Evolutionary conservation across 129 eudicot species (phyloP).

Genomic region (Smallanthus sonchifolius): DNA sequence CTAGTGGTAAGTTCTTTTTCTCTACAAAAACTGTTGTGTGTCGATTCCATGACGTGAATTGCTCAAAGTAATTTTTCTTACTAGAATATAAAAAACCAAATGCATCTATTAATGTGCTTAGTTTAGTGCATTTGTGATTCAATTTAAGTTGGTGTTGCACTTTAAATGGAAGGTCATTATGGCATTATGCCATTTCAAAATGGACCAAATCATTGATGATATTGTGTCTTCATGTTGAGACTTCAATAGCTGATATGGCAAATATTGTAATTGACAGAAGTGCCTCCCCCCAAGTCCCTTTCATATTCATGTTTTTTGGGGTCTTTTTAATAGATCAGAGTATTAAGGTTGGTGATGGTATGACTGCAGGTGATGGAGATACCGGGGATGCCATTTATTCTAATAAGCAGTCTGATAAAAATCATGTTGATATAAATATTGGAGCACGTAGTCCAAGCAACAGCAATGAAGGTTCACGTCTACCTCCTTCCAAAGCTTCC

Average conservation of each 20-base stretch:
- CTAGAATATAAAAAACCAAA: not conserved
- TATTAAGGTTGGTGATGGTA: not conserved
- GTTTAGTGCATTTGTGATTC: not conserved
- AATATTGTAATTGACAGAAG: conserved; percentile 1
- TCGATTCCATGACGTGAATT: not conserved
- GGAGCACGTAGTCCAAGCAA: conserved; percentile 54
- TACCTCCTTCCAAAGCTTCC: conserved; percentile 37
- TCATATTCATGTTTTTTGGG: not conserved
- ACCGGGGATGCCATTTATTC: conserved; percentile 35
- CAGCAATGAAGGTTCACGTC: conserved; percentile 37
- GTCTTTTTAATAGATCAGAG: not conserved
- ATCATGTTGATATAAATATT: conserved; percentile 28
- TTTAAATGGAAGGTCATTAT: not conserved
- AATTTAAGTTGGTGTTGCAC: conserved; percentile 1
- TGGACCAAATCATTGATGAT: not conserved
- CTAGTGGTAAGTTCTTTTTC: conserved; percentile 43
- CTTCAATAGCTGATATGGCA: conserved; percentile 15
- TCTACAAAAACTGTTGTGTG: not conserved
- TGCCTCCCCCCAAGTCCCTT: not conserved
- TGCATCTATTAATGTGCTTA: conserved; percentile 6
- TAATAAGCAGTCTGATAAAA: conserved; percentile 44
- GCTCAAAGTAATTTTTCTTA: conserved; percentile 1
- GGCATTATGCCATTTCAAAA: not conserved
- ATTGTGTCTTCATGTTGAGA: conserved; percentile 4
- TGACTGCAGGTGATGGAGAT: conserved; percentile 61